phyloP scores from a whole-genome alignment of 495 filamentous ascomycete genomes.

The Immersiella caudata region DNA sequence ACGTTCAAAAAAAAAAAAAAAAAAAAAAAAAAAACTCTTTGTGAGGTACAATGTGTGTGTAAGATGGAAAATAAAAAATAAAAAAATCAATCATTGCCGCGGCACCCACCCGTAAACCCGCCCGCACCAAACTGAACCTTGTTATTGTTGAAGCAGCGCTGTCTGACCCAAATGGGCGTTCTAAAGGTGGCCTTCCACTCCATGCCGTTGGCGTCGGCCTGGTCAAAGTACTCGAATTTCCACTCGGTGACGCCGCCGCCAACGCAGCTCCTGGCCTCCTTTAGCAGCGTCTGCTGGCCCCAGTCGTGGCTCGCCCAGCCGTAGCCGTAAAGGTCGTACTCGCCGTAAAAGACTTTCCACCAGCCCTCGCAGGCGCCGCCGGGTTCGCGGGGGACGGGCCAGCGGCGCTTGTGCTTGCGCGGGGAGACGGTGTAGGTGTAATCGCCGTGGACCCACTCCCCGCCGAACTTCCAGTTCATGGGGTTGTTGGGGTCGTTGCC shows the following conservation, averaged over 20 bases:
- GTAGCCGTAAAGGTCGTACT: slow-evolving; percentile 10
- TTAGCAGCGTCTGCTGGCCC: slow-evolving; percentile 20
- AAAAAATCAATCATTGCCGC: slow-evolving; percentile 4
- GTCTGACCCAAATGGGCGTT: slow-evolving; percentile 15
- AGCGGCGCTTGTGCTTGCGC: slow-evolving; percentile 6
- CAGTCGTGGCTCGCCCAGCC: slow-evolving; percentile 23
- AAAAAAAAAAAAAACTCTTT: too few relatives aligned
- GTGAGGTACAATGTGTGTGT: too few relatives aligned
- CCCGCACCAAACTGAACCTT: slow-evolving; percentile 21
- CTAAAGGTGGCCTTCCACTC: slow-evolving; percentile 29
- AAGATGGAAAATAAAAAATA: too few relatives aligned
- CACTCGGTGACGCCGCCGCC: slow-evolving; percentile 26
- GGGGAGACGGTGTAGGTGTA: slow-evolving; percentile 29
- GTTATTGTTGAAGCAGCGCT: slow-evolving; percentile 29
- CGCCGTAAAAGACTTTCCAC: slow-evolving; percentile 22
- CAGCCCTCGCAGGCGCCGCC: slow-evolving; percentile 22
- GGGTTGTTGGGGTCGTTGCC: slow-evolving; percentile 40
- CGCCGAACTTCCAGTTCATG: slow-evolving; percentile 43
- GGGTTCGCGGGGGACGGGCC: slow-evolving; percentile 9
- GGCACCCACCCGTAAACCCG: slow-evolving; percentile 3
- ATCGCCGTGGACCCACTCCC: slow-evolving; percentile 25
- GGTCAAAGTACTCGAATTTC: slow-evolving; percentile 26
- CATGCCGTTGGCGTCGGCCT: not conserved
- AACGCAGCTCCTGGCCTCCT: slow-evolving; percentile 17
- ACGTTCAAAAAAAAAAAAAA: too few relatives aligned